phyloP scores from a whole-genome alignment of 257 asterid genomes.

The Scutellaria baicalensis region DNA sequence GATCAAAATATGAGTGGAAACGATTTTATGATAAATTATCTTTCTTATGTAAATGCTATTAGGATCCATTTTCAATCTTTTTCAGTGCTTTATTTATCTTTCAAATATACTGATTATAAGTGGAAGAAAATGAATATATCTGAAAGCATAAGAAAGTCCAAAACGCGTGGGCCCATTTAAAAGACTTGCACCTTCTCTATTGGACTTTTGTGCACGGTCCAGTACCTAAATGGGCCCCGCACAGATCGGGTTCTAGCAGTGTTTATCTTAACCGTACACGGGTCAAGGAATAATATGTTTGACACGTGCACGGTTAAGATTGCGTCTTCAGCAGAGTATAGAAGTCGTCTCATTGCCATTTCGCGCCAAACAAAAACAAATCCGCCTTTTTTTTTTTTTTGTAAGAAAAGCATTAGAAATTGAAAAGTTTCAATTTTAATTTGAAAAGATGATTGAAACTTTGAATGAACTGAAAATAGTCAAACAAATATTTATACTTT shows the following conservation, averaged over 20 bases:
- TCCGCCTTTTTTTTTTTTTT: neutral
- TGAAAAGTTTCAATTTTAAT: too few relatives aligned
- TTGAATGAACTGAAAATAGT: too few relatives aligned
- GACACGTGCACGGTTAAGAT: conserved; percentile 22
- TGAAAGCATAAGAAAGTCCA: conserved; percentile 23
- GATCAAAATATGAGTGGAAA: too few relatives aligned
- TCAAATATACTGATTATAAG: too few relatives aligned
- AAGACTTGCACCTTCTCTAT: conserved; percentile 1
- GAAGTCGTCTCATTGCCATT: conserved; percentile 17
- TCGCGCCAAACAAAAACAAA: conserved; percentile 29
- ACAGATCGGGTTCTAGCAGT: neutral
- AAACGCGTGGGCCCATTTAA: conserved; percentile 44
- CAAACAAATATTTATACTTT: too few relatives aligned
- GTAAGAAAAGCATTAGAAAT: neutral
- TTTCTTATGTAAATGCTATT: too few relatives aligned
- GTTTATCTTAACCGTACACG: neutral
- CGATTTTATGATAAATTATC: too few relatives aligned
- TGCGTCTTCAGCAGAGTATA: neutral
- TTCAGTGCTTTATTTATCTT: too few relatives aligned
- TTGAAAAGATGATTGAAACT: too few relatives aligned
- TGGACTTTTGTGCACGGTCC: conserved; percentile 41
- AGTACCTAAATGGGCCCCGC: conserved; percentile 17
- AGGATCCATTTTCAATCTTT: too few relatives aligned
- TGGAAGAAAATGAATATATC: too few relatives aligned
- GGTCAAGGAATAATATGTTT: neutral